Conservation (phyloP, 2,329 filamentous ascomycete species). For the Pseudogymnoascus sp. region DNA sequence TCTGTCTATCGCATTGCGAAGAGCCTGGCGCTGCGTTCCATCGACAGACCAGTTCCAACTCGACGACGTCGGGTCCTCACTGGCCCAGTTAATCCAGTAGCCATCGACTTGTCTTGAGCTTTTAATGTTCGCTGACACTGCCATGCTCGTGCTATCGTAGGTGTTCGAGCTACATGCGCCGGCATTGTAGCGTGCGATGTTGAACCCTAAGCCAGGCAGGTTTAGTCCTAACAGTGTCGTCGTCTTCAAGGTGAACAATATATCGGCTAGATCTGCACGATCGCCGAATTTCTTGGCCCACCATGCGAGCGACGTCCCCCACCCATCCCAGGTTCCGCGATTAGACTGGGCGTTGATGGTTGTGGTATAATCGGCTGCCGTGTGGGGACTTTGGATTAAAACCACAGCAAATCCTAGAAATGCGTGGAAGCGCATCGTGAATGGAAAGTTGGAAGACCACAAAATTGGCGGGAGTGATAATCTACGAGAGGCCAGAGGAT, state of each 20-base stretch:
- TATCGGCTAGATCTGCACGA: conserved; percentile 35
- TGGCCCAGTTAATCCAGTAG: conserved; percentile 36
- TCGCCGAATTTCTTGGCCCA: conserved; percentile 38
- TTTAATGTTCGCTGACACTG: conserved; percentile 33
- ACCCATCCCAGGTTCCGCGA: conserved; percentile 39
- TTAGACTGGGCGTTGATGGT: conserved; percentile 30
- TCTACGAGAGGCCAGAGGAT: neutral
- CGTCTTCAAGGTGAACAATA: conserved; percentile 35
- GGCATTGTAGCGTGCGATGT: conserved; percentile 39
- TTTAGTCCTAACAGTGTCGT: conserved; percentile 26
- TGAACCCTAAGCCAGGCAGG: conserved; percentile 37
- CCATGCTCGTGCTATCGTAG: conserved; percentile 31
- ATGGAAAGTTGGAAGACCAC: neutral
- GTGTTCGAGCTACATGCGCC: conserved; percentile 35
- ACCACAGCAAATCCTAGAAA: neutral
- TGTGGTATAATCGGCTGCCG: conserved; percentile 28
- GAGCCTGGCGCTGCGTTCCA: conserved; percentile 34
- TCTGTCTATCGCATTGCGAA: conserved; percentile 31
- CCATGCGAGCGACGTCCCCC: conserved; percentile 39
- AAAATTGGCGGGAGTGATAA: neutral
- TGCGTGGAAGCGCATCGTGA: neutral
- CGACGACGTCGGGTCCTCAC: conserved; percentile 28
- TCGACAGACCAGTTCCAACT: conserved; percentile 39
- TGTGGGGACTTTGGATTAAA: neutral
- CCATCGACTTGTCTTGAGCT: conserved; percentile 35